phyloP scores from a whole-genome alignment of 306 rosid species.

The Dalbergia oliveri region DNA sequence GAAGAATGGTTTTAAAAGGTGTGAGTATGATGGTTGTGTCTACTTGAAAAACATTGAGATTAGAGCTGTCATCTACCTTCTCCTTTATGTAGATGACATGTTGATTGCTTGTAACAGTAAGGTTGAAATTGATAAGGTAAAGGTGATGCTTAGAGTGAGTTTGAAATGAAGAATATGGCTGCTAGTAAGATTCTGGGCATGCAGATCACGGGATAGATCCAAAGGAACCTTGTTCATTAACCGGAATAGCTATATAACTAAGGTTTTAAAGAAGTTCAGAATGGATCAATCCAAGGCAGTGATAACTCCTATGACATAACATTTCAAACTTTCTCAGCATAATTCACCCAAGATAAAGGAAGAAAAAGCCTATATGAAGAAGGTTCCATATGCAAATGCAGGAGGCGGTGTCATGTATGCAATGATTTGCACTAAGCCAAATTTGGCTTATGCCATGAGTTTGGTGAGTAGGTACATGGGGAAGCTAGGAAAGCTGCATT shows the following conservation, averaged over 20 bases:
- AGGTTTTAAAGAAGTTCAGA: background rate
- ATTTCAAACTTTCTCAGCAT: background rate
- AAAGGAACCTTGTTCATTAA: no score
- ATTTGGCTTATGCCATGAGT: no score
- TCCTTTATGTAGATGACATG: constrained; percentile 1
- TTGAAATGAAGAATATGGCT: background rate
- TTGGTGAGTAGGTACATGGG: no score
- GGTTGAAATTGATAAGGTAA: background rate
- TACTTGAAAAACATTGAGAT: background rate
- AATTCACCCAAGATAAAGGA: no score
- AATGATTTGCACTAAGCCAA: no score
- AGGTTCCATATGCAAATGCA: background rate
- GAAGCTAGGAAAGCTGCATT: no score
- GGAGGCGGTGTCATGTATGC: background rate
- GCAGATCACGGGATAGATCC: no score
- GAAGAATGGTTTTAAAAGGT: background rate
- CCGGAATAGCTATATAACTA: no score
- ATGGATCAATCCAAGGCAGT: background rate
- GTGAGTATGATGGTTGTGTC: constrained; percentile 6
- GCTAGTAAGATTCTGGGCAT: no score
- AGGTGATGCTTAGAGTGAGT: background rate
- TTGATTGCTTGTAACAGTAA: background rate
- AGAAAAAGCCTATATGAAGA: no score
- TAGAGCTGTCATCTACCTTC: background rate
- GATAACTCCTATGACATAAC: background rate